Conservation (phyloP, 805 yeast genomes). For the Candida jianshihensis region DNA sequence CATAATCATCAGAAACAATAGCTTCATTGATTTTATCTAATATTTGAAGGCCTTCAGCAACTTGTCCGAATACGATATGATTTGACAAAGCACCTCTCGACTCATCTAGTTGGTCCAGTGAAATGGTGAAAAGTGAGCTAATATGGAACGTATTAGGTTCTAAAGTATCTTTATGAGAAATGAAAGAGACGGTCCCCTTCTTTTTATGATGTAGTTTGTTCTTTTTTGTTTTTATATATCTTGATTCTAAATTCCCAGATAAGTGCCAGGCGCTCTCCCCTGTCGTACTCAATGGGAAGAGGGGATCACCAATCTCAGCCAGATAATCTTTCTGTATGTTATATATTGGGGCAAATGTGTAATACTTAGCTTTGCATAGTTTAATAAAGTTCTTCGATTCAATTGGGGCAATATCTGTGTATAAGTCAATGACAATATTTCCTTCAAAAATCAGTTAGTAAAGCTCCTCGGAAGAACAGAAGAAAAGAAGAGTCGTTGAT, state of each 20-base stretch:
- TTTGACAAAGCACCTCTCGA: slow-evolving; percentile 6
- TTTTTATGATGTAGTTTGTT: slow-evolving; percentile 21
- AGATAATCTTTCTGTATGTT: slow-evolving; percentile 33
- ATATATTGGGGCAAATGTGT: slow-evolving; percentile 43
- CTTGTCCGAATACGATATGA: slow-evolving; percentile 38
- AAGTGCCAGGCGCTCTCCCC: slow-evolving; percentile 29
- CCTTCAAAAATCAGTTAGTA: slow-evolving; percentile 32
- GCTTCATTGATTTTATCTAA: slow-evolving; percentile 37
- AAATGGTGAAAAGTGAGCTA: slow-evolving; percentile 32
- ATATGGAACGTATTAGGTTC: slow-evolving; percentile 13
- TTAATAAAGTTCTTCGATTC: slow-evolving; percentile 44
- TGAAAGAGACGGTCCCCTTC: slow-evolving; percentile 30
- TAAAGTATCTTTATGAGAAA: slow-evolving; percentile 7
- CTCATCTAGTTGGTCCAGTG: slow-evolving; percentile 25
- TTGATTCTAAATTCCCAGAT: slow-evolving; percentile 11
- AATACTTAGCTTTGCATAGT: slow-evolving; percentile 45
- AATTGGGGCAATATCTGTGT: slow-evolving; percentile 26
- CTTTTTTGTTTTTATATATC: slow-evolving; percentile 13
- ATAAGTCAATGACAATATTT: slow-evolving; percentile 44
- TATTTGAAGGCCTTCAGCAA: slow-evolving; percentile 43
- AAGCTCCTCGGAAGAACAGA: too few relatives aligned
- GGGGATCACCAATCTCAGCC: slow-evolving; percentile 43
- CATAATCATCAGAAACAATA: slow-evolving; percentile 29
- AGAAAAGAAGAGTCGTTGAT: too few relatives aligned
- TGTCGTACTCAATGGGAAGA: slow-evolving; percentile 30